These are phyloP conservation scores for Aspergillus tanneri DNA, from an alignment of 2,329 filamentous ascomycete genomes.

Conservation along the genomic window DNA sequence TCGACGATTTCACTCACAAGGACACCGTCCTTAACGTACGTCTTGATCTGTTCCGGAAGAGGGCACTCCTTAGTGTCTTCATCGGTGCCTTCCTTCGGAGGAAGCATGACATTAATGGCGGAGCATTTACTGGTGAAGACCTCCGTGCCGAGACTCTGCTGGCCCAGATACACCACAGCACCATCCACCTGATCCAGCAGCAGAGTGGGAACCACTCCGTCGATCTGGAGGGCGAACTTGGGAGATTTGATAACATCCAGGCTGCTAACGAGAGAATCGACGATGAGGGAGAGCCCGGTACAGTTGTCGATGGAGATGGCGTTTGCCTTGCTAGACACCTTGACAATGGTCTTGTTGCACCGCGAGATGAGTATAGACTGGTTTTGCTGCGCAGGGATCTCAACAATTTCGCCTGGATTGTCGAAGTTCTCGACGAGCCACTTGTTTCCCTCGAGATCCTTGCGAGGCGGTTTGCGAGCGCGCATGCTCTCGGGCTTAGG, in stretches of 20 bases:
- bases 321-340: slow-evolving; percentile 90
- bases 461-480: slow-evolving; percentile 75
- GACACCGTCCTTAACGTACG: slow-evolving; percentile 70
- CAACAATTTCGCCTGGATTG: slow-evolving; percentile 68
- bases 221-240: slow-evolving; percentile 91
- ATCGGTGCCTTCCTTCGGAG: slow-evolving; percentile 62
- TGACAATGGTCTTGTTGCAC: slow-evolving; percentile 86
- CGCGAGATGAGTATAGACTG: slow-evolving; percentile 91
- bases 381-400: slow-evolving; percentile 76
- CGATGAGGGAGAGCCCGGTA: slow-evolving; percentile 74
- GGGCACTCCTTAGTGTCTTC: slow-evolving; percentile 86
- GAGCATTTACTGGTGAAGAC: slow-evolving; percentile 87
- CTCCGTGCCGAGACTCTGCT: slow-evolving; percentile 73
- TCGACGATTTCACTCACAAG: slow-evolving; percentile 93
- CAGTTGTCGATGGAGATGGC: slow-evolving; percentile 96
- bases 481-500: slow-evolving; percentile 84
- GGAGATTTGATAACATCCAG: slow-evolving; percentile 94
- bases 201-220: slow-evolving; percentile 81
- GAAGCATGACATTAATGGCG: slow-evolving; percentile 82
- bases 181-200: slow-evolving; percentile 92
- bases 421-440: slow-evolving; percentile 97
- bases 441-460: slow-evolving; percentile 83
- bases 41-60: slow-evolving; percentile 87
- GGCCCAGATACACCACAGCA: slow-evolving; percentile 80
- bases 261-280: slow-evolving; percentile 85